A percentile compares a stretch with the other conserved stretches of the same genome.
These are phyloP conservation scores for Pholiota conissans DNA, from an alignment of 768 basidiomycete genomes.

Conservation along the genomic window DNA sequence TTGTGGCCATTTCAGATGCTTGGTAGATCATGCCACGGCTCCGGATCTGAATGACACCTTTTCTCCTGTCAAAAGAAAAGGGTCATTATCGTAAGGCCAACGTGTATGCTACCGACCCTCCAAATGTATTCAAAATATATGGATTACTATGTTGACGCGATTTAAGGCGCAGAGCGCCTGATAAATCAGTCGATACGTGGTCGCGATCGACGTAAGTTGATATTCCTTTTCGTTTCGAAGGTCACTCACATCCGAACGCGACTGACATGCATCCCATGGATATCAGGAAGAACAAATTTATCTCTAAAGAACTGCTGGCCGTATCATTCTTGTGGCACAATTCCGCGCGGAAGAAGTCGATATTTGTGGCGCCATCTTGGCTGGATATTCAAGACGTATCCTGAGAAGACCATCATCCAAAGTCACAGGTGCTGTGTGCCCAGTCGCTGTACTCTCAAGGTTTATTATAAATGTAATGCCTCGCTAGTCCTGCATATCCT, in stretches of 20 bases:
- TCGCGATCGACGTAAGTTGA: background rate
- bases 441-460: too few relatives aligned
- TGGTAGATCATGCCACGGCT: background rate
- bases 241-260: background rate
- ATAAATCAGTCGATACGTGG: too few relatives aligned
- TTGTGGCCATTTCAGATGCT: background rate
- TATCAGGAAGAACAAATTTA: too few relatives aligned
- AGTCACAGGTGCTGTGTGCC: too few relatives aligned
- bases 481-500: too few relatives aligned
- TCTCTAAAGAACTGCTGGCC: too few relatives aligned
- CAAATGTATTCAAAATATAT: too few relatives aligned
- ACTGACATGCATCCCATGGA: background rate
- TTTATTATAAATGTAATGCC: too few relatives aligned
- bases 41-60: background rate
- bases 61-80: background rate
- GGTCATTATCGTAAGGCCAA: background rate
- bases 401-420: too few relatives aligned
- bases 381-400: background rate
- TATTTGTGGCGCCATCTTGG: background rate
- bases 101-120: too few relatives aligned
- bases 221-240: background rate
- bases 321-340: background rate
- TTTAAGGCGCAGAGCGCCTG: too few relatives aligned
- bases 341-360: background rate
- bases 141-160: too few relatives aligned